Percentiles rank a stretch among this genome's conserved stretches.
These are phyloP conservation scores for Kwoniella dendrophila DNA, from an alignment of 768 basidiomycete species.

Conservation along the genomic window DNA sequence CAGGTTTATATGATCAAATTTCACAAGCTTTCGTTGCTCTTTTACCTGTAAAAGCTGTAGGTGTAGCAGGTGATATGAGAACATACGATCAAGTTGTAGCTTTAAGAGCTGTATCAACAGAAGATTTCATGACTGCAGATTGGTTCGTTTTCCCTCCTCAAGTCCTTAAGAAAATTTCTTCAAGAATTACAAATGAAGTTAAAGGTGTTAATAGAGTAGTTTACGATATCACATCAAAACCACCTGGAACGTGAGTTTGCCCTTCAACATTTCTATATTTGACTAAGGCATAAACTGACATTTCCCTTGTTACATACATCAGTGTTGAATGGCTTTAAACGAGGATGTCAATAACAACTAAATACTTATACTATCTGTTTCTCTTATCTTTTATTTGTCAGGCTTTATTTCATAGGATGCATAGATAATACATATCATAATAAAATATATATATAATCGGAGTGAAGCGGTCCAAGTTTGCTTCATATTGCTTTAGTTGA, in stretches of 20 bases:
- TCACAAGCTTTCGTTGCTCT: conserved; percentile 96
- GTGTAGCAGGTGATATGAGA: conserved; percentile 94
- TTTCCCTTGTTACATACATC: conserved; percentile 1
- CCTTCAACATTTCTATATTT: too few species aligned
- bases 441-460: too few species aligned
- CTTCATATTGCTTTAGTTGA: too few species aligned
- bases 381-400: conserved; percentile 1
- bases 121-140: conserved; percentile 99
- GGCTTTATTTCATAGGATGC: conserved; percentile 17
- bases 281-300: background rate
- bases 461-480: too few species aligned
- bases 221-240: conserved; percentile 91
- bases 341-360: background rate
- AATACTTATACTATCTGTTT: background rate
- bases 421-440: conserved; percentile 15
- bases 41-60: conserved; percentile 93
- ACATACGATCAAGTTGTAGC: conserved; percentile 98
- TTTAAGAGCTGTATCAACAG: conserved; percentile 91
- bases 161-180: conserved; percentile 86
- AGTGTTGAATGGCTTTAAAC: conserved; percentile 45
- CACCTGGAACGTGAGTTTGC: conserved; percentile 67
- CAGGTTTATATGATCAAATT: conserved; percentile 88
- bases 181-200: conserved; percentile 91
- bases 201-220: conserved; percentile 93
- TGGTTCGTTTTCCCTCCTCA: conserved; percentile 98